A percentile compares a stretch with the other conserved stretches of the same genome.
phyloP scores from a whole-genome alignment of 208 protist species.

The Zelonia costaricensis region DNA sequence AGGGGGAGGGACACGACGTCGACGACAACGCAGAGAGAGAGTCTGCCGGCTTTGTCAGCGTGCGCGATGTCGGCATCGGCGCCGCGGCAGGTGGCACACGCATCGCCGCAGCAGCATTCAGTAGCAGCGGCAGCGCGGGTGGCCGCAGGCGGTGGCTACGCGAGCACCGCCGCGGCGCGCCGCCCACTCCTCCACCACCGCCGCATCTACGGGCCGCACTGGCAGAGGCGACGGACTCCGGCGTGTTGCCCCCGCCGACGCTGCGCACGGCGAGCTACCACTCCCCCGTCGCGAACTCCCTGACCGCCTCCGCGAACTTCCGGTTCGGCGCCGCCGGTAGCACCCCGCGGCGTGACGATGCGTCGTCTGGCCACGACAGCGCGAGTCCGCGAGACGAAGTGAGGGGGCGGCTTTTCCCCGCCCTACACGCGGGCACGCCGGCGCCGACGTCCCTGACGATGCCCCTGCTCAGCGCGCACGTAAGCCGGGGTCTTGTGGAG shows the following conservation, averaged over 20 bases:
- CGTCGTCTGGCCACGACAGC: too few species aligned
- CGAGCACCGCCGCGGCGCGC: too few species aligned
- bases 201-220: background rate
- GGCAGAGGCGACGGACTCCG: background rate
- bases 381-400: too few species aligned
- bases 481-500: too few species aligned
- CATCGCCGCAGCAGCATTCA: background rate
- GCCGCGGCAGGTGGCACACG: too few species aligned
- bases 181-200: background rate
- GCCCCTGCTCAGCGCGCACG: too few species aligned
- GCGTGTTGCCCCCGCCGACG: background rate
- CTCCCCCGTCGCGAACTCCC: constrained; percentile 6
- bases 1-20: too few species aligned
- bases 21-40: too few species aligned
- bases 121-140: background rate
- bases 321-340: background rate
- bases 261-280: constrained; percentile 28
- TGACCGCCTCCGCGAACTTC: background rate
- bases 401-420: too few species aligned
- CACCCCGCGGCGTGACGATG: background rate
- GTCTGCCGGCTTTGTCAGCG: constrained; percentile 3
- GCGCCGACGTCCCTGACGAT: too few species aligned
- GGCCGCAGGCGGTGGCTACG: background rate
- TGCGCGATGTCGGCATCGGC: background rate
- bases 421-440: too few species aligned